phyloP scores from a whole-genome alignment of 495 filamentous ascomycete genomes.

The Daldinia grandis region DNA sequence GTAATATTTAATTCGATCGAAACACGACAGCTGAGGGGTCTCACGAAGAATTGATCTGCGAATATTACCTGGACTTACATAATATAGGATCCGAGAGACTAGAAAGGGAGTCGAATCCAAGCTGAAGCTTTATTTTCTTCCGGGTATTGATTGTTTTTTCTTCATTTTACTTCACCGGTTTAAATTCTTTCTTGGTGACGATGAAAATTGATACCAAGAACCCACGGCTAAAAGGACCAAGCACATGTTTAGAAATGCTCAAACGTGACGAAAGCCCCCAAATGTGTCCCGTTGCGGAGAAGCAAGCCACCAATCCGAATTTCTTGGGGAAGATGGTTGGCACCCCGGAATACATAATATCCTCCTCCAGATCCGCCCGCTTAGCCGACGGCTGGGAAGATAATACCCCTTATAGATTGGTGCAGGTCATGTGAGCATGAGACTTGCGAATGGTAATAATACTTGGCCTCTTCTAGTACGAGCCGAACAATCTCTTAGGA shows the following conservation, averaged over 20 bases:
- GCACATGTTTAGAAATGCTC: background rate
- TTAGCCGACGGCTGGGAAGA: background rate
- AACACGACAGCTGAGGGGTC: background rate
- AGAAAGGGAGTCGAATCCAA: background rate
- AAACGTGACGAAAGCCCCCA: conserved; percentile 8
- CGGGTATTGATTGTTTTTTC: background rate
- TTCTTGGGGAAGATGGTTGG: conserved; percentile 29
- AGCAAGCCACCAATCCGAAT: conserved; percentile 27
- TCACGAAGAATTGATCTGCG: conserved; percentile 1
- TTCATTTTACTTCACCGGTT: background rate
- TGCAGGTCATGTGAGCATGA: conserved; percentile 16
- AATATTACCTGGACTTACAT: conserved; percentile 5
- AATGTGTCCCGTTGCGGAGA: conserved; percentile 24
- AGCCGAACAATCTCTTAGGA: background rate
- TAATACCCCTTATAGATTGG: background rate
- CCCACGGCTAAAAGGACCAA: background rate
- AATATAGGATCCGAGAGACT: background rate
- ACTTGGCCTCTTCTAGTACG: conserved; percentile 8
- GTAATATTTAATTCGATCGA: background rate
- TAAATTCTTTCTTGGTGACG: background rate
- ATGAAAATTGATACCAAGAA: background rate
- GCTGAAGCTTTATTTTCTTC: background rate
- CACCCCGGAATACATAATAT: conserved; percentile 28
- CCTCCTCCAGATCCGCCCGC: conserved; percentile 13
- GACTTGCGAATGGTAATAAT: conserved; percentile 14